Percentiles rank a stretch among this genome's conserved stretches.
Conservation (phyloP, 495 filamentous ascomycete genomes). For the Penicillium riverlandense region DNA sequence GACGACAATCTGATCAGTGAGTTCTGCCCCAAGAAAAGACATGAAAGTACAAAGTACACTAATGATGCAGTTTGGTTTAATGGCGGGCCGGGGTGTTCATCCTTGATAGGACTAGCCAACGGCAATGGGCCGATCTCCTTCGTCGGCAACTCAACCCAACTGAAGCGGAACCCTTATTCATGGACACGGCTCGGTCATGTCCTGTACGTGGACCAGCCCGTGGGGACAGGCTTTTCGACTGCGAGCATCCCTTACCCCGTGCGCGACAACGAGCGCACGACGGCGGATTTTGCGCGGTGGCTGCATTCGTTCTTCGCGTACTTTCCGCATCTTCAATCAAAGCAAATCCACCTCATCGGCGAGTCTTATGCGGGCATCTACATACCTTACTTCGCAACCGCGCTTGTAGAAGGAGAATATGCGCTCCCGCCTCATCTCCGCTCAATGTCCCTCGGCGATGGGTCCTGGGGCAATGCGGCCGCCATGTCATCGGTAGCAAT, state of each 20-base stretch:
- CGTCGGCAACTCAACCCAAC: constrained; percentile 17
- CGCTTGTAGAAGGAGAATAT: constrained; percentile 22
- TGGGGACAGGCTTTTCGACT: constrained; percentile 31
- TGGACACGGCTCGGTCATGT: constrained; percentile 35
- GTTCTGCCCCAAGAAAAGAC: not conserved
- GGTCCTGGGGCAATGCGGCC: constrained; percentile 27
- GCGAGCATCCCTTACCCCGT: constrained; percentile 24
- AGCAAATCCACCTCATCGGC: constrained; percentile 33
- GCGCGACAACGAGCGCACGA: constrained; percentile 19
- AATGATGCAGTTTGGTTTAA: constrained; percentile 53
- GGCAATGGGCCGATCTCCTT: constrained; percentile 26
- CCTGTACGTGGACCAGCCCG: constrained; percentile 37
- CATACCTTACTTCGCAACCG: constrained; percentile 33
- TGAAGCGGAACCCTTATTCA: constrained; percentile 24
- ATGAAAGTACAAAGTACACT: not conserved
- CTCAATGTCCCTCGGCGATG: constrained; percentile 30
- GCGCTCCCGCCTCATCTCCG: constrained; percentile 22
- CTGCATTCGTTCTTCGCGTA: constrained; percentile 26
- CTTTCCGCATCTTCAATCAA: constrained; percentile 25
- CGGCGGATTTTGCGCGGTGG: constrained; percentile 29
- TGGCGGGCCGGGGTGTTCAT: constrained; percentile 63
- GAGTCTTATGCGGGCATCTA: constrained; percentile 37
- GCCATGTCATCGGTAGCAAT: constrained; percentile 23
- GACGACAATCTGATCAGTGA: constrained; percentile 33
- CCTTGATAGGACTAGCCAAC: constrained; percentile 50